A percentile compares a stretch with the other conserved stretches of the same genome.
Conservation (phyloP, 2,329 filamentous ascomycete genomes). For the Monilinia fructicola region DNA sequence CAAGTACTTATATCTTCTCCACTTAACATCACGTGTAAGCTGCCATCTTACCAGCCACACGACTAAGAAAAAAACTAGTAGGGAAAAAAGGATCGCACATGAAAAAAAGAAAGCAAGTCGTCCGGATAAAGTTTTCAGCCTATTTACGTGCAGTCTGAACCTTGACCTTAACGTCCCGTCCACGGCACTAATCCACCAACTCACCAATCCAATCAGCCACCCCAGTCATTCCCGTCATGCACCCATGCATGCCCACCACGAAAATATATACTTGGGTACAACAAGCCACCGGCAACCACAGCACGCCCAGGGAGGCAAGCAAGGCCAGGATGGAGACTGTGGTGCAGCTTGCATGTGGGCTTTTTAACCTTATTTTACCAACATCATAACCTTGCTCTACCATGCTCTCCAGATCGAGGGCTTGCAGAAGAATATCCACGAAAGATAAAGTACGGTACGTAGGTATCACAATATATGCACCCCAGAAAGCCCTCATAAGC, state of each 20-base stretch:
- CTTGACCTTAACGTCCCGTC: conserved; percentile 1
- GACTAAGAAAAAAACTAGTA: neutral
- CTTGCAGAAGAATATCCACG: conserved; percentile 8
- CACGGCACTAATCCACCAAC: neutral
- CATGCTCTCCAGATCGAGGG: neutral
- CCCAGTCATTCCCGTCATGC: neutral
- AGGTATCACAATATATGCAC: neutral
- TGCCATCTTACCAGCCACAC: neutral
- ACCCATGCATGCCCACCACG: too few relatives aligned
- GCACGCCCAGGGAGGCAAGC: neutral
- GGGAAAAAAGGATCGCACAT: neutral
- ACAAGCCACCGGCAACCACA: conserved; percentile 4
- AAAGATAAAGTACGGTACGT: neutral
- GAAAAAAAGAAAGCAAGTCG: conserved; percentile 7
- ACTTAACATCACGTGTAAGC: neutral
- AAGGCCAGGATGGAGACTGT: neutral
- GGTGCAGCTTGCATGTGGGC: neutral
- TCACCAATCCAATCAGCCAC: neutral
- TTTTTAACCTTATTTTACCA: neutral
- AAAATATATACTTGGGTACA: neutral
- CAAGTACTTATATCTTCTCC: neutral
- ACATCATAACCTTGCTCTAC: neutral
- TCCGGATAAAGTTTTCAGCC: conserved; percentile 17
- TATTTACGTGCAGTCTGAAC: neutral
- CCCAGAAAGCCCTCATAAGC: conserved; percentile 3